Conservation (phyloP, 257 asterid genomes). For the Fraxinus quadrangulata region DNA sequence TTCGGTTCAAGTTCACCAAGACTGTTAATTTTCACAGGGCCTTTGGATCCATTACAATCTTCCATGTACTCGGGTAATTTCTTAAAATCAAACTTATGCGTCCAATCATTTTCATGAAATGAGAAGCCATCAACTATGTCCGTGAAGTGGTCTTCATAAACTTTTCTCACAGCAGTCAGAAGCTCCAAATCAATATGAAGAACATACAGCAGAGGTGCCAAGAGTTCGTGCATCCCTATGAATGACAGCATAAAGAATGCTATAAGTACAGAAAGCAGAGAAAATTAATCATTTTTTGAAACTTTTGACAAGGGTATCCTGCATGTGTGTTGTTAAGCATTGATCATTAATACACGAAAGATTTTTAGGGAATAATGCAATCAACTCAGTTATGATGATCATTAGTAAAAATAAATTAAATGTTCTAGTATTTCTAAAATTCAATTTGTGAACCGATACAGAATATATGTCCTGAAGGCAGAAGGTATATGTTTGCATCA, state of each 20-base stretch:
- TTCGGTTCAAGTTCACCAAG: slow-evolving; percentile 67
- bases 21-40: not conserved
- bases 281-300: not conserved
- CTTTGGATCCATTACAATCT: not conserved
- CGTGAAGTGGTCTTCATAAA: not conserved
- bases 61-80: slow-evolving; percentile 31
- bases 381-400: no score
- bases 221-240: slow-evolving; percentile 1
- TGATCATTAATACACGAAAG: not conserved
- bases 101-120: slow-evolving; percentile 24
- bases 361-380: not conserved
- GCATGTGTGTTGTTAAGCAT: no score
- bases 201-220: not conserved
- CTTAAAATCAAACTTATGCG: not conserved
- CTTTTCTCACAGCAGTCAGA: not conserved
- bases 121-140: slow-evolving; percentile 62
- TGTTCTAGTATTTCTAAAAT: no score
- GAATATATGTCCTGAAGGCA: no score
- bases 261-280: not conserved
- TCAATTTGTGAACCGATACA: no score
- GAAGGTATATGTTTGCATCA: not conserved
- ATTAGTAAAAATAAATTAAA: no score
- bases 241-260: not conserved
- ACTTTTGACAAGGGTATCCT: no score
- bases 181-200: slow-evolving; percentile 3